Evolutionary conservation across 495 filamentous ascomycete genomes (phyloP).

Genomic region (Parathielavia hyrcaniae): DNA sequence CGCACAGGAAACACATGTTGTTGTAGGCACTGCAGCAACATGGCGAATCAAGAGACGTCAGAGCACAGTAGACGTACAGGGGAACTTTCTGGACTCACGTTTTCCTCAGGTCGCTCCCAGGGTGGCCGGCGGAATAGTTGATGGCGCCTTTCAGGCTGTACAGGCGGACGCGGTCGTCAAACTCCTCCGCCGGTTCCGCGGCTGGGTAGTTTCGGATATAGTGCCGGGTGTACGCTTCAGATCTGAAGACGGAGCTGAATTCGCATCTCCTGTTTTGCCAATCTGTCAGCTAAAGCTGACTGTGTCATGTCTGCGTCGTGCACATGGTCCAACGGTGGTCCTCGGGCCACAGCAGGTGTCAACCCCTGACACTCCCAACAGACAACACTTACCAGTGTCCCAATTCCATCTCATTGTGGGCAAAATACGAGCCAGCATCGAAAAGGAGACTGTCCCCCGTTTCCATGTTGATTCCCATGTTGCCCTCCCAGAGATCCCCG

Average conservation of each 20-base stretch:
- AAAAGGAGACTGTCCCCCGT: slow-evolving; percentile 37
- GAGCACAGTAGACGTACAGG: too few relatives aligned
- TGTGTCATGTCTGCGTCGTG: too few relatives aligned
- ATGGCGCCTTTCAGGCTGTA: slow-evolving; percentile 11
- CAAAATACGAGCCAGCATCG: slow-evolving; percentile 40
- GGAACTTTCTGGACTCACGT: slow-evolving; percentile 1
- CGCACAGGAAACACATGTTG: slow-evolving; percentile 9
- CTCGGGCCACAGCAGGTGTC: too few relatives aligned
- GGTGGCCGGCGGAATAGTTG: slow-evolving; percentile 8
- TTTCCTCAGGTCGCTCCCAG: background rate
- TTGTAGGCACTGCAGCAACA: slow-evolving; percentile 6
- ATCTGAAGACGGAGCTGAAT: slow-evolving; percentile 2
- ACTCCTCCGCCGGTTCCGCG: slow-evolving; percentile 12
- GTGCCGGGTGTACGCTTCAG: background rate
- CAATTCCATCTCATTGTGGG: slow-evolving; percentile 34
- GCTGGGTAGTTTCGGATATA: background rate
- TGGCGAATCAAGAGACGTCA: too few relatives aligned
- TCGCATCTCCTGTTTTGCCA: too few relatives aligned
- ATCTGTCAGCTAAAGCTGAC: too few relatives aligned
- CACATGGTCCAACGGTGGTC: too few relatives aligned
- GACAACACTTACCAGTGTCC: too few relatives aligned
- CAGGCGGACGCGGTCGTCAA: slow-evolving; percentile 6
- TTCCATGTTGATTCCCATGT: slow-evolving; percentile 33
- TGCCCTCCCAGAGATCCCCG: slow-evolving; percentile 47
- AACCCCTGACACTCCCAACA: too few relatives aligned